phyloP scores from a whole-genome alignment of 2,329 filamentous ascomycete genomes.

The Aurifilum marmelostoma region DNA sequence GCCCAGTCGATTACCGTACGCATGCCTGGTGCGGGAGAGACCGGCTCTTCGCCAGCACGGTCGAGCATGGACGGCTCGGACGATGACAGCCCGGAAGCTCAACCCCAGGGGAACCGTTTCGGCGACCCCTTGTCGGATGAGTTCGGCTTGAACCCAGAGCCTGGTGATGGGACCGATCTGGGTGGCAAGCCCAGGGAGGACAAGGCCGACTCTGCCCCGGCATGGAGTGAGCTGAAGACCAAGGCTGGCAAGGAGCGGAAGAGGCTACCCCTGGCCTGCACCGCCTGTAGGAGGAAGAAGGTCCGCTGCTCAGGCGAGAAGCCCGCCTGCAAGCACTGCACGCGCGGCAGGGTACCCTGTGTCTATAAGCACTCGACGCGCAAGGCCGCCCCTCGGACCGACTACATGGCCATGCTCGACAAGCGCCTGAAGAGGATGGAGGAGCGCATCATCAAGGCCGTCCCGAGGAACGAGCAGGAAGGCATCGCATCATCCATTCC shows the following conservation, averaged over 20 bases:
- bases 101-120: conserved; percentile 48
- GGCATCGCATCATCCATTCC: conserved; percentile 66
- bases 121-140: conserved; percentile 62
- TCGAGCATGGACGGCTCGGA: conserved; percentile 48
- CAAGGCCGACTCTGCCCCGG: conserved; percentile 61
- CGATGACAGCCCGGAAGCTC: conserved; percentile 48
- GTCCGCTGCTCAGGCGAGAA: conserved; percentile 98
- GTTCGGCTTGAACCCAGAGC: conserved; percentile 55
- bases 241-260: conserved; percentile 97
- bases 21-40: conserved; percentile 39
- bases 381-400: conserved; percentile 90
- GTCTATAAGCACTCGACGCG: conserved; percentile 96
- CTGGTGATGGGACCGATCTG: conserved; percentile 57
- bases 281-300: conserved; percentile 95
- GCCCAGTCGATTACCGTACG: conserved; percentile 43
- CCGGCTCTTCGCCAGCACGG: conserved; percentile 26
- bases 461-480: conserved; percentile 83
- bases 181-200: conserved; percentile 59
- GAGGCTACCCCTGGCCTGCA: conserved; percentile 88
- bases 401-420: conserved; percentile 99
- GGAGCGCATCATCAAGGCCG: conserved; percentile 92
- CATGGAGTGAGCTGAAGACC: conserved; percentile 84
- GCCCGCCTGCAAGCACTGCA: conserved; percentile 94
- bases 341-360: conserved; percentile 89
- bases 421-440: conserved; percentile 97